A percentile compares a stretch with the other conserved stretches of the same genome.
Evolutionary conservation across 2,329 filamentous ascomycete species (phyloP).

Genomic region (Fusarium praegraminearum): DNA sequence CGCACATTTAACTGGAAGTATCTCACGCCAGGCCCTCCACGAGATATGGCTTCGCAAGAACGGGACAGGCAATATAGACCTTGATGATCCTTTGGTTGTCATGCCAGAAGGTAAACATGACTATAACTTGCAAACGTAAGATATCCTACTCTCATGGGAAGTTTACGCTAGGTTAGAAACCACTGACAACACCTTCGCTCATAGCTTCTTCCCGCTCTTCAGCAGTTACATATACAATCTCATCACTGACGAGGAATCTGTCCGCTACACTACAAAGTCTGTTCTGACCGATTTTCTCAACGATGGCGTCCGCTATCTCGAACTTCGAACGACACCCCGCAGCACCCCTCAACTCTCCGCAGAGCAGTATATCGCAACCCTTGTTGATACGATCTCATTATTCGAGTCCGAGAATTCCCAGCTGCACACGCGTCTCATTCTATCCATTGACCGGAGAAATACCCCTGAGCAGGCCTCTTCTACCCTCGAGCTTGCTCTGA

Average conservation of each 20-base stretch:
- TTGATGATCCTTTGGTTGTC: slow-evolving; percentile 75
- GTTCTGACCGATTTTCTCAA: slow-evolving; percentile 74
- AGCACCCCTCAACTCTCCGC: slow-evolving; percentile 69
- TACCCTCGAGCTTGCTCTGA: slow-evolving; percentile 72
- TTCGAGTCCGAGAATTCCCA: slow-evolving; percentile 58
- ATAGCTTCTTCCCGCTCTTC: slow-evolving; percentile 82
- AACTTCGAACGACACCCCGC: slow-evolving; percentile 84
- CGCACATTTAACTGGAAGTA: slow-evolving; percentile 83
- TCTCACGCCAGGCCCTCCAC: slow-evolving; percentile 78
- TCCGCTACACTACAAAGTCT: slow-evolving; percentile 71
- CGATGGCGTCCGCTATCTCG: slow-evolving; percentile 82
- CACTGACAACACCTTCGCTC: background rate
- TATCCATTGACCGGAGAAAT: slow-evolving; percentile 79
- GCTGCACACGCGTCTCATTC: slow-evolving; percentile 75
- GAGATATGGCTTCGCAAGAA: slow-evolving; percentile 77
- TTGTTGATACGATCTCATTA: slow-evolving; percentile 72
- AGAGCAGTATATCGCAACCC: slow-evolving; percentile 71
- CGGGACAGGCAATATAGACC: slow-evolving; percentile 61
- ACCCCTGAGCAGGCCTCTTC: slow-evolving; percentile 69
- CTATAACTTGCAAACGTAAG: slow-evolving; percentile 76
- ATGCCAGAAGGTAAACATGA: slow-evolving; percentile 79
- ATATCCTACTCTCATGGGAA: background rate
- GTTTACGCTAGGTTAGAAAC: background rate
- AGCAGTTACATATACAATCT: slow-evolving; percentile 84
- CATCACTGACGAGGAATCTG: slow-evolving; percentile 70